A percentile compares a stretch with the other conserved stretches of the same genome.
Evolutionary conservation across 2,329 filamentous ascomycete genomes (phyloP).

Genomic region (Trichoderma semiorbis): DNA sequence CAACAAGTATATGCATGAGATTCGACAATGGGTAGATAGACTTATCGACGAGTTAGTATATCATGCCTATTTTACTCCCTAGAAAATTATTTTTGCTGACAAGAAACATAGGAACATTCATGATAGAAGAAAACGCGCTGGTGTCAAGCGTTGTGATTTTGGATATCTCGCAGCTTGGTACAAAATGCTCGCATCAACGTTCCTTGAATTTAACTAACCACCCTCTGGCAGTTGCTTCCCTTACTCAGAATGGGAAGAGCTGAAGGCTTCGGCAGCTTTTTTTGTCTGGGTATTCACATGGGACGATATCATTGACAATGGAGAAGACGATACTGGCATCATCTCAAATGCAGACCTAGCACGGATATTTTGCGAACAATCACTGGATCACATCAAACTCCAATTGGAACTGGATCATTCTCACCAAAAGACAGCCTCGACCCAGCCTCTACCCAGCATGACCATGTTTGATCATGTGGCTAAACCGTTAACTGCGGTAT

Average conservation of each 20-base stretch:
- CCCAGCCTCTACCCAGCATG: not conserved
- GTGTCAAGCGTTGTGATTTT: constrained; percentile 3
- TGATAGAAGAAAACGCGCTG: not conserved
- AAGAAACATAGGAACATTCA: not conserved
- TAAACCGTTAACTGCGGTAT: not conserved
- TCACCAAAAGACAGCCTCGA: too few species aligned
- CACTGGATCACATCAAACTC: not conserved
- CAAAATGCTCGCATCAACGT: not conserved
- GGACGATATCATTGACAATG: constrained; percentile 7
- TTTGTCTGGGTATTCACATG: constrained; percentile 9
- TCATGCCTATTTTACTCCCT: too few species aligned
- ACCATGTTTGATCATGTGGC: not conserved
- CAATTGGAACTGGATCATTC: not conserved
- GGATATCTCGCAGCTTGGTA: constrained; percentile 6
- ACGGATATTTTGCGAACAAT: not conserved
- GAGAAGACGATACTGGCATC: not conserved
- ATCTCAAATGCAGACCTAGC: not conserved
- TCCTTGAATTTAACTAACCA: not conserved
- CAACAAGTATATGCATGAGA: not conserved
- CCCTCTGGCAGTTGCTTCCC: not conserved
- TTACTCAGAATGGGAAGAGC: not conserved
- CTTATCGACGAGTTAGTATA: not conserved
- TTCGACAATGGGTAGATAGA: not conserved
- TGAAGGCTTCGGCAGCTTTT: not conserved
- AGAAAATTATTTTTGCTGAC: not conserved